Base-by-base conservation (phyloP, 2,329 filamentous ascomycete species). In the Huntiella decipiens region DNA sequence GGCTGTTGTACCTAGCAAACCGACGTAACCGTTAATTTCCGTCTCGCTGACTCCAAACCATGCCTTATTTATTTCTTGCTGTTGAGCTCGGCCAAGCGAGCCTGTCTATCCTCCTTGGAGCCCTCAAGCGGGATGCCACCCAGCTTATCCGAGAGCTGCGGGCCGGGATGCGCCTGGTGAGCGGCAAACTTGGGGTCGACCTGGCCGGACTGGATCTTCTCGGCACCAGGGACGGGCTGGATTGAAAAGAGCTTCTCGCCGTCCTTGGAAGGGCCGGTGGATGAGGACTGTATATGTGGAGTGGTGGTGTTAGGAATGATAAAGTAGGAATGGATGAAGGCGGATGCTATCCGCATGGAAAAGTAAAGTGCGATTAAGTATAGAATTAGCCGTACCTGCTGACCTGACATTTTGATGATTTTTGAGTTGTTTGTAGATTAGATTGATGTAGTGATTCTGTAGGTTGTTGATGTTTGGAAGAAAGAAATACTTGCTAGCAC, bases 41-140 rank as follows among this genome's bases (percentile, higher is more conserved):
- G 12, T 41, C 38, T 22, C 7, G 16, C 15, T 12, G 13, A 12
- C 28, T 5, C 7, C 10, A 38, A 16, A 38, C 37, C 13, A 38
- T 16, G 2, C 13, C 13, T 10, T 8, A 8, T 41, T 47, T 60
- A 62, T 56, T 79, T 50, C 38, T 51, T 74, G 22, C 22, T 28
- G 66, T 83, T 83, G 59, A 84, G 54, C 55, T 73, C 73, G 57
- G 75, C 64, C 50, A 74, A 76, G 58, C 73, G 77, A 10, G 70
- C 74, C 55, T 69, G 64, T 45, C 79, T 71, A 55, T 84, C 79
- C 58, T 81, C 78, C 61, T 79, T 80, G 49, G 70, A 74, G 12
- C 73, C 75, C 62, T 78, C 73, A 57, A 70, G 58, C 43, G 69
- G 57, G 32, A 61, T 60, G 12, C 67, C 66, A 62, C 75, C 67